Evolutionary conservation across 2,329 filamentous ascomycete genomes (phyloP).

Genomic region (Gaeumannomyces sp.): DNA sequence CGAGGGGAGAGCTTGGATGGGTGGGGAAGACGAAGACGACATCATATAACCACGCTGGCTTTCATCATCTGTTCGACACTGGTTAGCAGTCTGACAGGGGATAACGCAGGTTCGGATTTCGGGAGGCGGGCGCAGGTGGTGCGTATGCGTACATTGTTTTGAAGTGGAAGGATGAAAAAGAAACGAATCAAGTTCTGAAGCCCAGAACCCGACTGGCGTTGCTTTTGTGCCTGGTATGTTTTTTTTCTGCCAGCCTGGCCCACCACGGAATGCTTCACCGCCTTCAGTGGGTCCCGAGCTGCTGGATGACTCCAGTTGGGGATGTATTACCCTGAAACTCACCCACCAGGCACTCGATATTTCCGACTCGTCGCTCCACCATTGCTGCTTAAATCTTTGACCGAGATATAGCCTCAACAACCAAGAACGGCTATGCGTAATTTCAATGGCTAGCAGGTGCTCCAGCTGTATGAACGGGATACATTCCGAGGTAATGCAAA

Average conservation of each 20-base stretch:
- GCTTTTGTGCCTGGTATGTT: conserved; percentile 14
- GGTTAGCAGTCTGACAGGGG: conserved; percentile 22
- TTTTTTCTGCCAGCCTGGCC: conserved; percentile 18
- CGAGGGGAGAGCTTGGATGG: conserved; percentile 74
- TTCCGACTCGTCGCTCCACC: no score
- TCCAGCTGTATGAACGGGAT: no score
- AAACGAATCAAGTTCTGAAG: conserved; percentile 37
- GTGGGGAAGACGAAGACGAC: conserved; percentile 58
- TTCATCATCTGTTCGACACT: conserved; percentile 81
- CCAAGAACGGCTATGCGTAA: no score
- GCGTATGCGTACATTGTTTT: conserved; percentile 66
- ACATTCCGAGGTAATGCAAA: no score
- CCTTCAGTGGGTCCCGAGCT: neutral
- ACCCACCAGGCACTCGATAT: neutral
- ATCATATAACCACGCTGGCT: conserved; percentile 94
- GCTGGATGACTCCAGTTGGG: neutral
- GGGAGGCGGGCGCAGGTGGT: no score
- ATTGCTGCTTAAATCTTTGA: neutral
- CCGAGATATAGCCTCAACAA: no score
- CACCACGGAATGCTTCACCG: neutral
- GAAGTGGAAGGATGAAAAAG: conserved; percentile 93
- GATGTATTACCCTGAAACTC: neutral
- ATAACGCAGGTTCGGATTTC: neutral
- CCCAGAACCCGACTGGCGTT: conserved; percentile 15
- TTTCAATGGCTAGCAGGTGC: no score